Evolutionary conservation across 2,329 filamentous ascomycete genomes (phyloP), one percentile per base, ranked within the genome.

Genomic region (Aciculosporium take): DNA sequence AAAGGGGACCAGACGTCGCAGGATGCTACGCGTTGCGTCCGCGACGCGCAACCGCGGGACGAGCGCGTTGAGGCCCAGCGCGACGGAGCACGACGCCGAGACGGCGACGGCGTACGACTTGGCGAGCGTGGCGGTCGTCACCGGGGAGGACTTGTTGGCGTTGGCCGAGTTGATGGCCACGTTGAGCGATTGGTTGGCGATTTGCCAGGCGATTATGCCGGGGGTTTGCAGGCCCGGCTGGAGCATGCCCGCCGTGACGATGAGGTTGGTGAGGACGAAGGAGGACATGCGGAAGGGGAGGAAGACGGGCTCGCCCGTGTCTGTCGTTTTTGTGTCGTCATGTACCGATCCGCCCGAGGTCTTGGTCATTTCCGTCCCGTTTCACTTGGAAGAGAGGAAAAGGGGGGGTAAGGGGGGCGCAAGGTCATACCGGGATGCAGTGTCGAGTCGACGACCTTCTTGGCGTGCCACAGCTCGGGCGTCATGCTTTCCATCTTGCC

Each of bases 101-200:
- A 98, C 91, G 41, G 91, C 91, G 46, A 94, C 72, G 57, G 83
- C 75, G 69, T 96, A 98, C 39, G 87, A 95, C 63, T 94, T 80
- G 47, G 81, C 74, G 47, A 98, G 79, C 51, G 85, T 84, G 18
- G 76, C 75, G 45, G 77, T 81, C 17, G 84, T 83, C 48, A 96
- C 74, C 1, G 89, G 86, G 3, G 86, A 88, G 30, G 87, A 94
- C 63, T 98, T 98, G 74, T 98, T 98, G 48, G 89, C 86, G 61
- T 98, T 98, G 57, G 89, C 84, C 59, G 79, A 87, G 72, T 98
- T 98, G 71, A 98, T 89, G 51, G 86, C 89, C 23, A 98, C 91
- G 60, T 98, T 98, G 53, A 98, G 80, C 10, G 88, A 95, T 67
- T 98, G 91, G 65, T 98, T 98, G 51, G 84, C 77, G 44, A 95